phyloP scores from a whole-genome alignment of 1,284 basidiomycete species.

The Tilletia setariae region DNA sequence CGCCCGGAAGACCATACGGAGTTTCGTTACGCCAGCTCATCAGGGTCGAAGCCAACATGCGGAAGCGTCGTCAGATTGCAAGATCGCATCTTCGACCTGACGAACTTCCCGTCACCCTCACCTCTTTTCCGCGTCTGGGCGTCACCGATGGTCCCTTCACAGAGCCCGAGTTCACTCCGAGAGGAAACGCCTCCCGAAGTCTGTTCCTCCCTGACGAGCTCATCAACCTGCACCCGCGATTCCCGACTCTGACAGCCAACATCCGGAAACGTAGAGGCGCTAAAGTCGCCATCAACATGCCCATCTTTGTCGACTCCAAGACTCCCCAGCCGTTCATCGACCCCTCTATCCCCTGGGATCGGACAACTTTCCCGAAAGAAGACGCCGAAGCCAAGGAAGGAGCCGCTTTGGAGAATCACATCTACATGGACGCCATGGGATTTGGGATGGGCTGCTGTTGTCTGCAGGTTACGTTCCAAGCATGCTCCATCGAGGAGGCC shows the following conservation, averaged over 20 bases:
- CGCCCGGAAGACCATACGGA: constrained; percentile 89
- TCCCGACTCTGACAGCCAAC: constrained; percentile 96
- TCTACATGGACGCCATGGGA: constrained; percentile 99
- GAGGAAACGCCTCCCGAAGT: constrained; percentile 78
- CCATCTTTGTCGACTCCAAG: constrained; percentile 81
- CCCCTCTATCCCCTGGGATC: constrained; percentile 80
- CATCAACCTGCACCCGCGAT: constrained; percentile 93
- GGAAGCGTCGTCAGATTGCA: constrained; percentile 74
- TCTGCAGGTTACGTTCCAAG: constrained; percentile 95
- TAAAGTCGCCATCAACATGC: constrained; percentile 93
- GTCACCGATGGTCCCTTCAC: constrained; percentile 76
- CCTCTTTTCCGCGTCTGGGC: constrained; percentile 90
- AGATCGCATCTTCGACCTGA: constrained; percentile 76
- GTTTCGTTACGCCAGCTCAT: constrained; percentile 79
- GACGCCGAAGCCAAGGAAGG: constrained; percentile 83
- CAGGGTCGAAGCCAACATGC: constrained; percentile 91
- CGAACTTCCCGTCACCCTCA: constrained; percentile 88
- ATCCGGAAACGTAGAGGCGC: constrained; percentile 84
- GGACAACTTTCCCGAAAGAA: constrained; percentile 69
- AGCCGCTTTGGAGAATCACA: constrained; percentile 81
- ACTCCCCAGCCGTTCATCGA: constrained; percentile 88
- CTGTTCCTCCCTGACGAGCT: constrained; percentile 93
- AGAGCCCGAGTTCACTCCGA: constrained; percentile 77
- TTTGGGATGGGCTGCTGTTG: constrained; percentile 99
- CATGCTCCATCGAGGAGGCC: constrained; percentile 87